Conservation (phyloP, 2,329 filamentous ascomycete species). For the Botrytis galanthina region DNA sequence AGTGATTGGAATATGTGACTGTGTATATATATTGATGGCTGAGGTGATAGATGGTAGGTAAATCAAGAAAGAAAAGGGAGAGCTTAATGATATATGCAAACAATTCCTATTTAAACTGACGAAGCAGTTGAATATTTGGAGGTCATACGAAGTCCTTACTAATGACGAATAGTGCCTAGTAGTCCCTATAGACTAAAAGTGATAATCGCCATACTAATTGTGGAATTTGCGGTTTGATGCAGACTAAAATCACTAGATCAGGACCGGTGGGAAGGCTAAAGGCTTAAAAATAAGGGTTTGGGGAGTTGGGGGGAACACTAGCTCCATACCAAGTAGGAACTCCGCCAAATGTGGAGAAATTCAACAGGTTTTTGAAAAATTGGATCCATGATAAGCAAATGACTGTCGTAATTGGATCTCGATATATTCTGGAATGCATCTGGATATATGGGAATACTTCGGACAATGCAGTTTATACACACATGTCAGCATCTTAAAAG, state of each 20-base stretch:
- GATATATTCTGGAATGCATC: background rate
- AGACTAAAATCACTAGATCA: background rate
- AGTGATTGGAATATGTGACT: background rate
- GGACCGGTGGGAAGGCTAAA: background rate
- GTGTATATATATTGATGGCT: background rate
- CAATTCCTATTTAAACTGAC: background rate
- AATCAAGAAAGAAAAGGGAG: background rate
- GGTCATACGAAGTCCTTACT: background rate
- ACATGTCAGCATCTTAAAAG: background rate
- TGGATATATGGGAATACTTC: background rate
- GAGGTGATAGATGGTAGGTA: background rate
- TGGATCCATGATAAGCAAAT: background rate
- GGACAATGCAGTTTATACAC: background rate
- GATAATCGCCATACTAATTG: background rate
- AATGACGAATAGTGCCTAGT: background rate
- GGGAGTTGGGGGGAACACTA: background rate
- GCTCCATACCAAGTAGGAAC: background rate
- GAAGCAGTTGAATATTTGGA: background rate
- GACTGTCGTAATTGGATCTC: background rate
- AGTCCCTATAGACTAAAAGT: background rate
- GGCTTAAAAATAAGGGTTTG: background rate
- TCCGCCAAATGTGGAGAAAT: background rate
- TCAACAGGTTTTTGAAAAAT: background rate
- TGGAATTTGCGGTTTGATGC: background rate
- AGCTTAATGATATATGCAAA: background rate